Percentiles rank a stretch among this genome's conserved stretches.
Conservation (phyloP, 2,329 filamentous ascomycete species). For the Pseudogymnoascus sp. region DNA sequence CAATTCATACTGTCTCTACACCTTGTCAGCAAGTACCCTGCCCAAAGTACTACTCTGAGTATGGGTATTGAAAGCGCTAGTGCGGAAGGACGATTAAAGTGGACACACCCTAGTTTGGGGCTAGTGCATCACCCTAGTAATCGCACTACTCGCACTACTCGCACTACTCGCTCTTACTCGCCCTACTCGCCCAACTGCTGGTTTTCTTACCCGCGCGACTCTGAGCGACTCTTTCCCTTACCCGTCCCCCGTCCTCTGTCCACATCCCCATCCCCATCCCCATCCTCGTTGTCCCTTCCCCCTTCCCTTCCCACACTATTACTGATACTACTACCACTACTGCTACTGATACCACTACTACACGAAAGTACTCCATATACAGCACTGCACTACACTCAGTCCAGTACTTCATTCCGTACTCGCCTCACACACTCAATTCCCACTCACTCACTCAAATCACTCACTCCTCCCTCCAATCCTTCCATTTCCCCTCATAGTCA, state of each 20-base stretch:
- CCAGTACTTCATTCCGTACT: not conserved
- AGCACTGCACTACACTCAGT: not conserved
- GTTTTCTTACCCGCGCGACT: not conserved
- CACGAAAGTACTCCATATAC: too few relatives aligned
- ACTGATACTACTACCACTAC: not conserved
- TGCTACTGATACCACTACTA: too few relatives aligned
- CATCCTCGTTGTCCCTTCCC: too few relatives aligned
- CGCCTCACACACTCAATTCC: not conserved
- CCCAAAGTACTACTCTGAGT: too few relatives aligned
- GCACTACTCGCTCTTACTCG: too few relatives aligned
- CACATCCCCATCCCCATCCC: not conserved
- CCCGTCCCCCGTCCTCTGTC: not conserved
- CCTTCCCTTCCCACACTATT: not conserved
- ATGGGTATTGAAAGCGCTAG: not conserved
- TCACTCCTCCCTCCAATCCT: not conserved
- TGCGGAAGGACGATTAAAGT: not conserved
- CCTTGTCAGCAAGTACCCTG: too few relatives aligned
- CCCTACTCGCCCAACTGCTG: not conserved
- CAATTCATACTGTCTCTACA: not conserved
- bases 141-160: not conserved
- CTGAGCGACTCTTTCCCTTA: not conserved
- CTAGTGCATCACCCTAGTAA: not conserved
- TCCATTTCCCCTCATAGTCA: not conserved
- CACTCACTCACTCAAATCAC: not conserved
- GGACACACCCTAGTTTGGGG: too few relatives aligned